Evolutionary conservation across 352 stramenopile genomes (phyloP), one percentile per base, ranked within the genome.

Genomic region (Phytophthora sp.): DNA sequence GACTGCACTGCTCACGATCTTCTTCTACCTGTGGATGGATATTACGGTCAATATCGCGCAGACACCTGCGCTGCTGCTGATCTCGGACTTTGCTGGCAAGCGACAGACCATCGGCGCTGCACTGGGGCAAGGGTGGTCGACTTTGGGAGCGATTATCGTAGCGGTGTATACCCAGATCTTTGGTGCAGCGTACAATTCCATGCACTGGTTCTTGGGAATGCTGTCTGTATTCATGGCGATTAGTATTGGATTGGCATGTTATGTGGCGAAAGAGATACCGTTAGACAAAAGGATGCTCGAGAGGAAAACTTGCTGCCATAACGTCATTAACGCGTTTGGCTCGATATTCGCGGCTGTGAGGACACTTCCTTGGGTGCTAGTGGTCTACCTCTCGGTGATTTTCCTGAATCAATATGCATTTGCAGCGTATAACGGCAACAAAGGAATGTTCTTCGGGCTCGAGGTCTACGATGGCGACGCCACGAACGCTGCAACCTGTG

Each of bases 1-100:
- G 69, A 89, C 79, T 2, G 59, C 72, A 7, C 32, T 80, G 17
- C 69, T 89, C 18, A 84, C 67, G 1, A 68, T 87, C n/a, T 53
- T 85, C 35, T 85, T 84, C 52, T 87, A 89, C 71, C 53, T 74
- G 3, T 87, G 76, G 77, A 89, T 89, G 79, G 79, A 87, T 42
- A 65, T 89, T 18, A 78, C 69, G 20, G 65, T 87, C 38, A 87
- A 89, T 52, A 24, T 89, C n/a, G 72, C 76, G 3, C 69, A 79
- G 49, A 81, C 65, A 1, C 76, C 77, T 15, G 70, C 65, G 13
- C 62, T 78, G 49, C 26, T 89, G 34, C 24, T 89, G 12, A 79
- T 89, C 21, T 70, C 79, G 4, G 79, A 89, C 28, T 81, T 89
- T 38, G 79, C 79, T 20, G 77, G 77, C 8, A 74, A 73, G 12